phyloP scores from a whole-genome alignment of 1,284 basidiomycete genomes.

The Psilocybe mexicana region DNA sequence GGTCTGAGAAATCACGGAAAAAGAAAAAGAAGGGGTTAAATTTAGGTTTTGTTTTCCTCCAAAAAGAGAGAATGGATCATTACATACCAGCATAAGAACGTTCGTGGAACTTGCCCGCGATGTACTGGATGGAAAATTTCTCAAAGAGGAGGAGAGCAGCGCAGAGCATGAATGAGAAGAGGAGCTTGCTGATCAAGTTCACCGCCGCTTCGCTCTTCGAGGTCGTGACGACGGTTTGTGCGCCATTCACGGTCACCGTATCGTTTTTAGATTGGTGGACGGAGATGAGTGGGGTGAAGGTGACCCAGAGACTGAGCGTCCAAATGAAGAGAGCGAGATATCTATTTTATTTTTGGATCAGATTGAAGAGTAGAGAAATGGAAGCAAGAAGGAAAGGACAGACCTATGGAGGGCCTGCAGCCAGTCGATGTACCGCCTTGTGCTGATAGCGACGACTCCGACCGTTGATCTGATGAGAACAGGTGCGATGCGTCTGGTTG shows the following conservation, averaged over 20 bases:
- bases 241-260: background rate
- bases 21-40: background rate
- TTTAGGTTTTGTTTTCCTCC: background rate
- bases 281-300: conserved; percentile 69
- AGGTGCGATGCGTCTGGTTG: conserved; percentile 54
- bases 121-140: conserved; percentile 87
- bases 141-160: conserved; percentile 75
- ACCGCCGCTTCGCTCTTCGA: conserved; percentile 40
- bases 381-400: conserved; percentile 16
- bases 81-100: conserved; percentile 74
- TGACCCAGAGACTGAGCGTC: conserved; percentile 67
- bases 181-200: conserved; percentile 57
- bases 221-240: conserved; percentile 17
- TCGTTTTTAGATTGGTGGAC: conserved; percentile 36
- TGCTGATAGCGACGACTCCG: conserved; percentile 70
- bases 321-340: conserved; percentile 77
- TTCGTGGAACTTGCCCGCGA: conserved; percentile 86
- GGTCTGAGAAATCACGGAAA: conserved; percentile 46
- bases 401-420: conserved; percentile 64
- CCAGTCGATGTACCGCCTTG: conserved; percentile 79
- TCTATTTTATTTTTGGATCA: conserved; percentile 33
- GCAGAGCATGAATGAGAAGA: conserved; percentile 79
- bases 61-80: background rate
- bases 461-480: conserved; percentile 60
- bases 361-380: background rate